Percentiles rank a stretch among this genome's conserved stretches.
These are phyloP conservation scores for Neodidymelliopsis sp. DNA, from an alignment of 2,329 filamentous ascomycete genomes.

Conservation along the genomic window DNA sequence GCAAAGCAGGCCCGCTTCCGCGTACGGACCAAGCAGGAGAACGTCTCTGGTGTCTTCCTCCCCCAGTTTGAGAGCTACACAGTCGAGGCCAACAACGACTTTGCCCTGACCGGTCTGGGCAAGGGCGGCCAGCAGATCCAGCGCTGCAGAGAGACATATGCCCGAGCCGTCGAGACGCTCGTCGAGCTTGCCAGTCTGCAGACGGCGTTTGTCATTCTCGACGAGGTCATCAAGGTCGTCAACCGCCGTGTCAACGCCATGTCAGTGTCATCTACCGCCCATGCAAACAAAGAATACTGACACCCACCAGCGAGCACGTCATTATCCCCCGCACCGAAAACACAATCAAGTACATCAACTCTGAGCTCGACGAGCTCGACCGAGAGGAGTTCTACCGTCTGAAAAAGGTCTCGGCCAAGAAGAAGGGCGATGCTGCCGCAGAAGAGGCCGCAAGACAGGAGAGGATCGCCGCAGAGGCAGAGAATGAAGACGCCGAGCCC, in stretches of 20 bases:
- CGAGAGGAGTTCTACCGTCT: conserved; percentile 97
- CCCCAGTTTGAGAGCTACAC: conserved; percentile 93
- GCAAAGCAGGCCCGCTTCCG: conserved; percentile 92
- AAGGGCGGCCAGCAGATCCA: conserved; percentile 98
- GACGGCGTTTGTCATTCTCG: conserved; percentile 96
- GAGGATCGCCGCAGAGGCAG: conserved; percentile 49
- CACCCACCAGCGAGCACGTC: conserved; percentile 73
- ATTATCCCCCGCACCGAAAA: conserved; percentile 98
- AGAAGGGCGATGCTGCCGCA: conserved; percentile 60
- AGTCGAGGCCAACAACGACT: conserved; percentile 91
- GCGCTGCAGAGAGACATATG: conserved; percentile 93
- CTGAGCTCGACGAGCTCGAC: conserved; percentile 95
- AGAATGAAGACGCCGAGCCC: conserved; percentile 5
- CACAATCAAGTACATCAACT: conserved; percentile 99
- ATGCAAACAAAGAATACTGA: conserved; percentile 22
- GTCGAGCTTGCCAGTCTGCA: conserved; percentile 95
- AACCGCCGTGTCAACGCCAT: conserved; percentile 98
- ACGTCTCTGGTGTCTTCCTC: conserved; percentile 94
- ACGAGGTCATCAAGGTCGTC: conserved; percentile 99
- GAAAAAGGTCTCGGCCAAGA: conserved; percentile 87
- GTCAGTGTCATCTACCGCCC: conserved; percentile 58
- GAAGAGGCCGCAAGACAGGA: conserved; percentile 48
- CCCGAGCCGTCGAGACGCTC: conserved; percentile 91
- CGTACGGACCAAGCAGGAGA: conserved; percentile 94
- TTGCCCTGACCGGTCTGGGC: conserved; percentile 91